Evolutionary conservation across 2,329 filamentous ascomycete species (phyloP), one percentile per base, ranked within the genome.

Genomic region (Colletotrichum camelliae): DNA sequence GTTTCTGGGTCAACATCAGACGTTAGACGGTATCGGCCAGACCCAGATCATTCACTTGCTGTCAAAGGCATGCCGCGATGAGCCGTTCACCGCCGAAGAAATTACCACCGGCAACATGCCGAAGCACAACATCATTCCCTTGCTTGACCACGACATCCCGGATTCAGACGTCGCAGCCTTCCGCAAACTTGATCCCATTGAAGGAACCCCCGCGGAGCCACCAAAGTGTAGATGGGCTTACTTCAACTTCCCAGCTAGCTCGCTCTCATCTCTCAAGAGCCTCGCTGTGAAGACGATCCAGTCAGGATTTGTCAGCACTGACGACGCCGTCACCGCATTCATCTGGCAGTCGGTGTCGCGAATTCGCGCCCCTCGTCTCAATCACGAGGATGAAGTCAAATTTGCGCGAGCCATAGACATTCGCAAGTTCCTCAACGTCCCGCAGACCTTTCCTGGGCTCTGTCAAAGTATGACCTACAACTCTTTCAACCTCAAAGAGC

Each of bases 281-380:
- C 39, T 79, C 0, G 87, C 87, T 5, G 80, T 80, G 8, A 58
- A 78, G 70, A 77, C 78, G 12, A 68, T 80, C 67, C 74, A 80
- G 24, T 21, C 67, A 4, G 74, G 75, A 3, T 90, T 85, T 76
- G 79, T 91, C 27, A 89, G 89, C 2, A 91, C 89, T 1, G 89
- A 92, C 71, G 90, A 92, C 78, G 83, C 86, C 4, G 80, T 91
- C 16, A 87, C 81, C 4, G 88, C 89, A 1, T 87, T 91, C 62
- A 81, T 91, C 70, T 91, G 88, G 88, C 84, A 88, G 75, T 83
- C 83, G 0, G 78, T 89, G 12, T 81, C 82, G 0, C 86, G 86
- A 35, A 85, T 83, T 0, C 86, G 90, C 16, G 78, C 83, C 1
- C 75, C 81, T 0, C 85, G 86, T 2, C 74, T 88, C 0, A 35